Evolutionary conservation across 2,329 filamentous ascomycete genomes (phyloP).

Genomic region (Chaetoscypha palmicola): DNA sequence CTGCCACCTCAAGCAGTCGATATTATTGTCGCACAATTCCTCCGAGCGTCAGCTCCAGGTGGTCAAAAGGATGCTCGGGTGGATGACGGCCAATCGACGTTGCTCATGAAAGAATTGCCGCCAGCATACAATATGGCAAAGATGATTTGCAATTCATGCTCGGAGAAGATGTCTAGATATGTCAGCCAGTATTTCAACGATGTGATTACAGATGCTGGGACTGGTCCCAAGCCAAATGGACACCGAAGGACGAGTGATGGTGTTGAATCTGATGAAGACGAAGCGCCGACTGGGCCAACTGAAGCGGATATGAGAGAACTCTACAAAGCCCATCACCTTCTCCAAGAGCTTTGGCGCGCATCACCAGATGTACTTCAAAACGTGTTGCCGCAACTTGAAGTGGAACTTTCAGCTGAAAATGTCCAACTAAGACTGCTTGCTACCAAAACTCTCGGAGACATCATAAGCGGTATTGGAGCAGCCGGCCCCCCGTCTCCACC

Average conservation of each 20-base stretch:
- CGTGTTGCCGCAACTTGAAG: conserved; percentile 88
- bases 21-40: conserved; percentile 89
- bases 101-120: conserved; percentile 81
- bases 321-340: conserved; percentile 78
- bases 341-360: conserved; percentile 90
- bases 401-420: conserved; percentile 86
- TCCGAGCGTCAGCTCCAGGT: conserved; percentile 72
- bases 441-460: conserved; percentile 90
- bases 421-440: conserved; percentile 78
- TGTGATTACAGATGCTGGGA: conserved; percentile 81
- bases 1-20: conserved; percentile 81
- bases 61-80: conserved; percentile 43
- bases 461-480: conserved; percentile 88
- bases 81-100: conserved; percentile 73
- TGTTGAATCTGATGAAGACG: conserved; percentile 58
- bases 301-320: conserved; percentile 83
- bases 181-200: conserved; percentile 96
- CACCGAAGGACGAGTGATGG: conserved; percentile 45
- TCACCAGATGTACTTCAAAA: conserved; percentile 83
- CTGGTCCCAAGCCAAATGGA: conserved; percentile 42
- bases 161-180: conserved; percentile 91
- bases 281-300: conserved; percentile 54
- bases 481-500: conserved; percentile 73
- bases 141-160: conserved; percentile 79
- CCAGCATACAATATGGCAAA: conserved; percentile 96